Percentiles rank a stretch among this genome's conserved stretches.
These are phyloP conservation scores for Macrocystidia cucumis DNA, from an alignment of 1,284 basidiomycete genomes.

Conservation along the genomic window DNA sequence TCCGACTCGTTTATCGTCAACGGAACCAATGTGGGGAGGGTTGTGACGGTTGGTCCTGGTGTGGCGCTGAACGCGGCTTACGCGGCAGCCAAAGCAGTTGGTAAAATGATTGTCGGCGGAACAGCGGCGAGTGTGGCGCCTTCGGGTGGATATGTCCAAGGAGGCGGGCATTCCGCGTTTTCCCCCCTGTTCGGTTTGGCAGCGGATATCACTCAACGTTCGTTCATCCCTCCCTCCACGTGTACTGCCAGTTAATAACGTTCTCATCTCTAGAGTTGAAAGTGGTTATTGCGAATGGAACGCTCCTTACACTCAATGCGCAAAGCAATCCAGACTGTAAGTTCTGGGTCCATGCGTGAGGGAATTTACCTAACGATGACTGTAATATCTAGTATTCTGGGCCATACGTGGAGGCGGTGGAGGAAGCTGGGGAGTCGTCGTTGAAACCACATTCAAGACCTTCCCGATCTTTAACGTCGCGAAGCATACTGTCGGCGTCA, in stretches of 20 bases:
- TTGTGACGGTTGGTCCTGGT: slow-evolving; percentile 22
- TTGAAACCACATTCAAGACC: slow-evolving; percentile 21
- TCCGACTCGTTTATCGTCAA: slow-evolving; percentile 16
- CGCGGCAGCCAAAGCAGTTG: slow-evolving; percentile 12
- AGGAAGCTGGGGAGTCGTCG: no score
- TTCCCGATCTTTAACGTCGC: slow-evolving; percentile 22
- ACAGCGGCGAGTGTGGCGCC: slow-evolving; percentile 19
- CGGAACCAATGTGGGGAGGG: slow-evolving; percentile 13
- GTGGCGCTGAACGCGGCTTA: slow-evolving; percentile 17
- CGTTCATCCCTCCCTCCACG: slow-evolving; percentile 1
- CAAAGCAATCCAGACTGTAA: no score
- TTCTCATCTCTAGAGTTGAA: slow-evolving; percentile 12
- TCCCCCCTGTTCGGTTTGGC: slow-evolving; percentile 20
- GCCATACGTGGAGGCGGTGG: no score
- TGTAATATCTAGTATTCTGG: no score
- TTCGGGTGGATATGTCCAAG: slow-evolving; percentile 23
- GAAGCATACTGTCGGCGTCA: slow-evolving; percentile 11
- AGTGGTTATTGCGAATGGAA: slow-evolving; percentile 18
- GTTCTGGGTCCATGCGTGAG: no score
- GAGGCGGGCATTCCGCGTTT: slow-evolving; percentile 22
- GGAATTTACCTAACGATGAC: no score
- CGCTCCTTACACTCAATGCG: no score
- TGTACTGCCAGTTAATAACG: neutral
- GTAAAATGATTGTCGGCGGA: slow-evolving; percentile 21
- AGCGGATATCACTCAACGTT: slow-evolving; percentile 22